Evolutionary conservation across 208 protist species (phyloP).

Genomic region (Leishmania tropica): DNA sequence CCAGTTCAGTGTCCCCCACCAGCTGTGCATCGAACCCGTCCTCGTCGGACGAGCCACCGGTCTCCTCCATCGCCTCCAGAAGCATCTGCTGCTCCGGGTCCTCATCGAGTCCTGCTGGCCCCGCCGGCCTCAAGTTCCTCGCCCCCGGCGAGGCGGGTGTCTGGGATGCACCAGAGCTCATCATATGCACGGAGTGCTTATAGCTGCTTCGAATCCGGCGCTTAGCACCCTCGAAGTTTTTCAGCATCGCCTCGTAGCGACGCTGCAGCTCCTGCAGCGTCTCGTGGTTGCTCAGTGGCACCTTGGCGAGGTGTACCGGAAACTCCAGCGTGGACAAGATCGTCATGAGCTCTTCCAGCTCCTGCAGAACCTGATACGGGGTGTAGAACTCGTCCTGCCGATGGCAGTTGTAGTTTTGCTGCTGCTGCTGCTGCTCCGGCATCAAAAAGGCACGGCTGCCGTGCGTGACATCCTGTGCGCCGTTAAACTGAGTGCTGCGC

Average conservation of each 20-base stretch:
- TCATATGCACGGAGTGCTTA: not conserved
- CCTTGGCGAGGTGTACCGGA: slow-evolving; percentile 25
- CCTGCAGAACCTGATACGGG: slow-evolving; percentile 41
- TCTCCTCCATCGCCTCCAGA: slow-evolving; percentile 23
- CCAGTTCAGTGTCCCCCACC: slow-evolving; percentile 12
- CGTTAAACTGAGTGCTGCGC: slow-evolving; percentile 5
- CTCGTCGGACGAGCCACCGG: slow-evolving; percentile 26
- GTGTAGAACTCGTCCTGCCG: slow-evolving; percentile 48
- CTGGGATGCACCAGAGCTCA: not conserved
- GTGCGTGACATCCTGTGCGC: slow-evolving; percentile 16
- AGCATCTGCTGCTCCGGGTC: slow-evolving; percentile 14
- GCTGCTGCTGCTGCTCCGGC: slow-evolving; percentile 1
- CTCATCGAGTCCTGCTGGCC: not conserved
- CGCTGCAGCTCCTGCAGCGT: slow-evolving; percentile 46
- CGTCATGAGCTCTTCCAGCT: slow-evolving; percentile 45
- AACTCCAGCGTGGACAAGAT: slow-evolving; percentile 29
- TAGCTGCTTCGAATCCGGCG: slow-evolving; percentile 17
- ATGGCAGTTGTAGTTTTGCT: slow-evolving; percentile 22
- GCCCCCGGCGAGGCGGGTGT: not conserved
- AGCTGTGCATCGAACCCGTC: slow-evolving; percentile 23
- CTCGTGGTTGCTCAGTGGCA: slow-evolving; percentile 54
- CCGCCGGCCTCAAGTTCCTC: not conserved
- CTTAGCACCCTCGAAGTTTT: slow-evolving; percentile 48
- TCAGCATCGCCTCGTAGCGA: slow-evolving; percentile 50
- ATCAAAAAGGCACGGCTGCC: slow-evolving; percentile 5